Base-by-base conservation (phyloP, 148 eudicot species). In the Fagopyrum tataricum region DNA sequence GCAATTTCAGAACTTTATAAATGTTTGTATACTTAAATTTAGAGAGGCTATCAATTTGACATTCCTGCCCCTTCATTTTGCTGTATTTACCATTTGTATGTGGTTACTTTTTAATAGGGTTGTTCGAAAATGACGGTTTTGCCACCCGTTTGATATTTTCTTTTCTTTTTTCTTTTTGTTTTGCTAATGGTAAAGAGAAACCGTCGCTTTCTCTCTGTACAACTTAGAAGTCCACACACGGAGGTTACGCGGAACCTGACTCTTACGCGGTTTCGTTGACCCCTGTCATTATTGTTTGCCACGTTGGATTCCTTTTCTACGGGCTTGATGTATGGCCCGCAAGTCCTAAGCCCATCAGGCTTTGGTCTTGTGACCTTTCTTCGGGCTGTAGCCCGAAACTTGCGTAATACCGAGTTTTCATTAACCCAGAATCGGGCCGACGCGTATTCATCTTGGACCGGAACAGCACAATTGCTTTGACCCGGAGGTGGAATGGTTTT, bases 211-310 rank as follows among this genome's bases (percentile, higher is more conserved):
- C 21, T 72, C 74, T 76, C 43, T 55, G 62, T 55, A 39, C 4
- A 53, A 31, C 37, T 31, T 31, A 31, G 1, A 31, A 31, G 26
- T 20, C 43, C 17, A 6, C 4, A 79, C 82, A 49, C 79, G 79
- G 78, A 67, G 43, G 48, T 49, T 49, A 79, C 82, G 78, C 82
- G 82, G 81, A 31, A 39, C 43, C 69, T 37, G 69, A 64, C 69
- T 42, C 43, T 53, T 79, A 79, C 82, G 82, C 82, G 82, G 82
- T 76, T n/a, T 18, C 31, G 39, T 11, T 41, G 78, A 73, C 42
- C 79, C 67, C 73, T 37, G 13, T 23, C 11, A 17, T 70, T 9
- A 5, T 41, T 41, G 2, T 20, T 67, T 72, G 49, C n/a, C 31
- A 61, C 67, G 40, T 61, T 10, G 67, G 41, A 61, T 61, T 61